A percentile compares a stretch with the other conserved stretches of the same genome.
Conservation (phyloP, 495 filamentous ascomycete genomes). For the Chlorociboria aeruginascens region DNA sequence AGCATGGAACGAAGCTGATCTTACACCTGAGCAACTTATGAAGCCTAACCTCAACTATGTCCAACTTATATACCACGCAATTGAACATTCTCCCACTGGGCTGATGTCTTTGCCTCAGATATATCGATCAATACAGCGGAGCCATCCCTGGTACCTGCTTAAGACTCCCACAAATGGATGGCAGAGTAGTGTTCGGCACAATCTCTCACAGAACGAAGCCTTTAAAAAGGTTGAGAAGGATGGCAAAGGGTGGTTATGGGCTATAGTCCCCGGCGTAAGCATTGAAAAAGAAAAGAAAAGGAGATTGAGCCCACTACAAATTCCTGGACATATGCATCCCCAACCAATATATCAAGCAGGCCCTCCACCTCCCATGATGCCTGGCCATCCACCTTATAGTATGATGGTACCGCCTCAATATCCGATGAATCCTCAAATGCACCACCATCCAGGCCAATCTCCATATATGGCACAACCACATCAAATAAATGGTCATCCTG, state of each 20-base stretch:
- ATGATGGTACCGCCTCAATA: conserved; percentile 15
- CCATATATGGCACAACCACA: conserved; percentile 10
- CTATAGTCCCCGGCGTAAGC: conserved; percentile 46
- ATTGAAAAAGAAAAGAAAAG: conserved; percentile 63
- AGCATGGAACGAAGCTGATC: conserved; percentile 59
- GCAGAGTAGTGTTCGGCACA: conserved; percentile 96
- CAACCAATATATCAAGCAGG: conserved; percentile 17
- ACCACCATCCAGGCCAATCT: conserved; percentile 10
- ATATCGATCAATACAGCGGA: conserved; percentile 75
- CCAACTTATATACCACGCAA: conserved; percentile 78
- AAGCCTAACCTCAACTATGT: conserved; percentile 85
- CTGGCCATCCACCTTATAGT: conserved; percentile 1
- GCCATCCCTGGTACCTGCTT: conserved; percentile 87
- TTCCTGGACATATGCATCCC: conserved; percentile 11
- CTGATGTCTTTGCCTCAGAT: conserved; percentile 85
- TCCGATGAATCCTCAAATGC: conserved; percentile 6
- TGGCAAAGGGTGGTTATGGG: conserved; percentile 63
- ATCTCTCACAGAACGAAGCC: conserved; percentile 76
- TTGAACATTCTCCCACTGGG: conserved; percentile 55
- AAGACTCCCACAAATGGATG: conserved; percentile 71
- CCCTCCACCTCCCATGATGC: conserved; percentile 12
- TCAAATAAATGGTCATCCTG: conserved; percentile 10
- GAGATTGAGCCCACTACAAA: conserved; percentile 37
- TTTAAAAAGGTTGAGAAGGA: conserved; percentile 76
- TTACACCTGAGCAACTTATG: conserved; percentile 71